Evolutionary conservation across 768 basidiomycete genomes (phyloP), one percentile per base, ranked within the genome.

Genomic region (Suillus placidus): DNA sequence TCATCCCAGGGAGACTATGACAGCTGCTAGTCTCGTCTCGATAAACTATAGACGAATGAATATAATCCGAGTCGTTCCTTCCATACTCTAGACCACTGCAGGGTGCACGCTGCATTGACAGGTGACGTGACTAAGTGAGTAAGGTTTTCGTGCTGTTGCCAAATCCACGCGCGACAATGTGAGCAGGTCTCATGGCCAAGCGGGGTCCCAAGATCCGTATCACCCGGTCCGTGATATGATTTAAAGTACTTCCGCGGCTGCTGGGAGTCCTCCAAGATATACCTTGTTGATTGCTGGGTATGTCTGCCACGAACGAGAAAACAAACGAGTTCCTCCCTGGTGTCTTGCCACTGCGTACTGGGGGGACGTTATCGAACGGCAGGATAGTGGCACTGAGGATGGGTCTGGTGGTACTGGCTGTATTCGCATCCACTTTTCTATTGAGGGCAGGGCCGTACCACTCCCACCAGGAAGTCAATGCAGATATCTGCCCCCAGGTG

Each of bases 401-500:
- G 35, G 34, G 49, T n/a, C 37, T 73, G 37, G 16, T 76, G 9
- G 66, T 52, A 1, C 45, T 76, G 20, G 67, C 66, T 30, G 69
- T 67, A 34, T 66, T 76, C 55, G 65, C 52, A 10, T 61, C 70
- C 42, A 67, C 71, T 6, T 30, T 62, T 45, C 65, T 72, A n/a
- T 63, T 45, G 66, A 63, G 54, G n/a, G 35, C 23, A 18, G 38
- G 32, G 20, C 10, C 49, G 20, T 32, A 45, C 26, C 6, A 35
- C n/a, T n/a, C 56, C 26, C 57, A 45, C 35, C 47, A 55, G 18
- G 49, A 64, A 20, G 38, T 56, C 34, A 60, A 62, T 43, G 60
- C 58, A 20, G 62, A 68, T 26, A 47, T 75, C 60, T 83, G 82
- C 62, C 75, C 80, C 14, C 82, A 83, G 61, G 73, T 56, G 0